These are phyloP conservation scores for Arabidopsis suecica DNA, from an alignment of 345 rosid species.

Conservation along the genomic window DNA sequence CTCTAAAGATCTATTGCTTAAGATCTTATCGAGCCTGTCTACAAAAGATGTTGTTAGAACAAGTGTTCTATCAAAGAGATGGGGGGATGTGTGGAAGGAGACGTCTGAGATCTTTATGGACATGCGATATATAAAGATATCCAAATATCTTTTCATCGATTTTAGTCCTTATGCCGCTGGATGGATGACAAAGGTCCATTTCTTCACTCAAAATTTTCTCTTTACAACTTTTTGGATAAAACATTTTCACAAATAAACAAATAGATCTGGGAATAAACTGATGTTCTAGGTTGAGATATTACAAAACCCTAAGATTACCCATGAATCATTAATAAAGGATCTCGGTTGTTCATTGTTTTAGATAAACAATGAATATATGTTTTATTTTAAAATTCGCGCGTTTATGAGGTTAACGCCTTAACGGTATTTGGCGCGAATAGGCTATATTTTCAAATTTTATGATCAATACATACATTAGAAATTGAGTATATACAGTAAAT, in stretches of 20 bases:
- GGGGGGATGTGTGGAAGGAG: background rate
- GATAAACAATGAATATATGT: background rate
- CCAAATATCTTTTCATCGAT: background rate
- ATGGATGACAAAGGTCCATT: background rate
- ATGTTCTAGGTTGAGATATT: background rate
- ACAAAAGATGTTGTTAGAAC: background rate
- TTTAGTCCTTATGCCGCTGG: background rate
- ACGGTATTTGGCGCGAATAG: background rate
- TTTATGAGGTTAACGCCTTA: no score
- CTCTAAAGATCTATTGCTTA: background rate
- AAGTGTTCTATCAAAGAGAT: background rate
- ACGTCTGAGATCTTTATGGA: background rate
- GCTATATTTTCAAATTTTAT: no score
- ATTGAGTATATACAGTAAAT: background rate
- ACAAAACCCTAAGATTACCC: background rate
- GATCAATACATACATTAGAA: background rate
- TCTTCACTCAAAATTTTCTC: background rate
- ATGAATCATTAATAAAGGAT: background rate
- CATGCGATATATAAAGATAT: background rate
- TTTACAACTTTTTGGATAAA: background rate
- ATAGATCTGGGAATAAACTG: background rate
- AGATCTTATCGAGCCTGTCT: background rate
- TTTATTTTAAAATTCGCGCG: background rate
- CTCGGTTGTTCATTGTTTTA: background rate
- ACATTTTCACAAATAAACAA: background rate